phyloP scores from a whole-genome alignment of 768 basidiomycete species.

The Cantharellus cinnabarinus region DNA sequence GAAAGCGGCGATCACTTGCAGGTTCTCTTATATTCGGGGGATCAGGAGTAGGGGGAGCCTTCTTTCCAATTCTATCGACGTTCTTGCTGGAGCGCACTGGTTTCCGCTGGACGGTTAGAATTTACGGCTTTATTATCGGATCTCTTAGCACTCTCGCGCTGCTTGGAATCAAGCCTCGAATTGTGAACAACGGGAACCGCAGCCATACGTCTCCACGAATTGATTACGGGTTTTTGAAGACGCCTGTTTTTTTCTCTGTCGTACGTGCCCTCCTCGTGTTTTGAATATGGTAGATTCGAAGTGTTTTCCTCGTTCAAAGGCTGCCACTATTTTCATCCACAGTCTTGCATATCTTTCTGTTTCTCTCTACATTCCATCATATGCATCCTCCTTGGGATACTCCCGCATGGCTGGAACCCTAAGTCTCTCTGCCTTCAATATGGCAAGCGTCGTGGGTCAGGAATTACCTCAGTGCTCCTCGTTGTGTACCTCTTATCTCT shows the following conservation, averaged over 20 bases:
- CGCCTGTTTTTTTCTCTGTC: neutral
- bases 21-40: slow-evolving; percentile 1
- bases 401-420: slow-evolving; percentile 1
- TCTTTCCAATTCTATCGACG: neutral
- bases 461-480: neutral
- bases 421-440: slow-evolving; percentile 2
- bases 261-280: neutral
- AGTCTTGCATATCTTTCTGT: slow-evolving; percentile 2
- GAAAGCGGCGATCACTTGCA: neutral
- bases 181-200: neutral
- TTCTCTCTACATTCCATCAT: slow-evolving; percentile 3
- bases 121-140: neutral
- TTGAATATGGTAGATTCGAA: neutral
- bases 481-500: neutral
- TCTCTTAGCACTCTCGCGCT: neutral
- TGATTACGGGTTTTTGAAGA: neutral
- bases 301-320: neutral
- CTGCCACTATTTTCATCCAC: slow-evolving; percentile 1
- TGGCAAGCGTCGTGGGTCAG: slow-evolving; percentile 1
- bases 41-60: neutral
- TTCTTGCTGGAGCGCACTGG: neutral
- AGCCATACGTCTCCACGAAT: neutral
- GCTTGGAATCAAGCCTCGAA: neutral
- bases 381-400: neutral
- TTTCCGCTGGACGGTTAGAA: slow-evolving; percentile 4